phyloP scores from a whole-genome alignment of 1,284 basidiomycete genomes.

The Naganishia cerealis region DNA sequence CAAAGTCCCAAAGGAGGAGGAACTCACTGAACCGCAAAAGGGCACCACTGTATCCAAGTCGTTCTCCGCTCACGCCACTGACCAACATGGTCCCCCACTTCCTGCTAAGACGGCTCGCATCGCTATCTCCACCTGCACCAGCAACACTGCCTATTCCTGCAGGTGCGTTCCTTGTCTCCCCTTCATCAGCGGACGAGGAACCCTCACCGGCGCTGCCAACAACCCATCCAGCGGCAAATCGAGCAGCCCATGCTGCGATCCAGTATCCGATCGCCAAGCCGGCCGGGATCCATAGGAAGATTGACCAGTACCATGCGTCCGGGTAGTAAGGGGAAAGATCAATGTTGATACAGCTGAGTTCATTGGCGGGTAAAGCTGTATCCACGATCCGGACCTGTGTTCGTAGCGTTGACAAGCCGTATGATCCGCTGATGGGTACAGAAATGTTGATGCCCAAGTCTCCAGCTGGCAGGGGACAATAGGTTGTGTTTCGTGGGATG shows the following conservation, averaged over 20 bases:
- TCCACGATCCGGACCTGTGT: conserved; percentile 86
- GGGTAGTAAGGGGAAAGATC: conserved; percentile 70
- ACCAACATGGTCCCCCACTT: conserved; percentile 80
- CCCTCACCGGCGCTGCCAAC: conserved; percentile 44
- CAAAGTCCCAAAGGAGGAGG: conserved; percentile 24
- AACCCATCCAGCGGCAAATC: conserved; percentile 76
- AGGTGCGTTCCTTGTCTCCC: conserved; percentile 56
- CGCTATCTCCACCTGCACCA: conserved; percentile 21
- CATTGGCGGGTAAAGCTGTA: conserved; percentile 64
- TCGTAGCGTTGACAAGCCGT: conserved; percentile 76
- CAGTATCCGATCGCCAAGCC: conserved; percentile 76
- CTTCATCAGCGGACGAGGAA: conserved; percentile 56
- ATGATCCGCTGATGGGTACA: conserved; percentile 67
- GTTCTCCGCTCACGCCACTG: conserved; percentile 88
- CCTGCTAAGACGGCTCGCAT: conserved; percentile 35
- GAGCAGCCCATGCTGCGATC: conserved; percentile 72
- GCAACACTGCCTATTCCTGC: conserved; percentile 50
- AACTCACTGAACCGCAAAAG: conserved; percentile 80
- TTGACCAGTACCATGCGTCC: conserved; percentile 67
- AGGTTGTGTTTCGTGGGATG: conserved; percentile 57
- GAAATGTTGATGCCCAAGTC: conserved; percentile 76
- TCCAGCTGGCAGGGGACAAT: conserved; percentile 73
- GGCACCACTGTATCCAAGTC: conserved; percentile 77
- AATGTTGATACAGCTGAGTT: conserved; percentile 79
- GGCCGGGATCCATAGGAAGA: conserved; percentile 81